Evolutionary conservation across 108 stramenopile species (phyloP).

Genomic region (Discostella pseudostelligera): DNA sequence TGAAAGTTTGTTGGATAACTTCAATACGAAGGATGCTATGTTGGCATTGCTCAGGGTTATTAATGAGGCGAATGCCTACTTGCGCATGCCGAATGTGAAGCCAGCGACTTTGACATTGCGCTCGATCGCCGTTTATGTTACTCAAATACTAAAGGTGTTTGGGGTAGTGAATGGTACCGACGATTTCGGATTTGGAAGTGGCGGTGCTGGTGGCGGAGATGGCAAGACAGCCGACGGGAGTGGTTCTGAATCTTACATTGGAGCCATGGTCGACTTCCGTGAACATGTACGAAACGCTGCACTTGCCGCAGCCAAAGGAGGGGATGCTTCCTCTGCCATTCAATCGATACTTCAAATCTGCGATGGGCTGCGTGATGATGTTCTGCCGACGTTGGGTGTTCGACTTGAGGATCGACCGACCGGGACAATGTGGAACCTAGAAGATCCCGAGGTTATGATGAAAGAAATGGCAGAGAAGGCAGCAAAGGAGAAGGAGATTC

Average conservation of each 20-base stretch:
- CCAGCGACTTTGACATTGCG: conserved; percentile 62
- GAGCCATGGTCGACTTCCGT: conserved; percentile 87
- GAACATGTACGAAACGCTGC: conserved; percentile 73
- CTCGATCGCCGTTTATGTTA: conserved; percentile 84
- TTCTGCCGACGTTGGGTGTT: conserved; percentile 83
- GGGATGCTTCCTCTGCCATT: conserved; percentile 53
- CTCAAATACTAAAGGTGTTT: conserved; percentile 85
- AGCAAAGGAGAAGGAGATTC: conserved; percentile 45
- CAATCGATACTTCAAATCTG: conserved; percentile 66
- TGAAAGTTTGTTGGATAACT: conserved; percentile 88
- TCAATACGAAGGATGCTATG: conserved; percentile 90
- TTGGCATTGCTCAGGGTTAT: conserved; percentile 74
- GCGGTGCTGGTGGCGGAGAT: conserved; percentile 32
- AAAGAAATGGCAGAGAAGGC: conserved; percentile 76
- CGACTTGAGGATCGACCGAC: conserved; percentile 87
- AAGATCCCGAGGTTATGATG: conserved; percentile 80
- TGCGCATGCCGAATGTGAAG: conserved; percentile 60
- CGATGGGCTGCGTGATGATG: conserved; percentile 91
- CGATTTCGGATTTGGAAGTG: conserved; percentile 78
- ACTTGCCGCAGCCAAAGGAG: conserved; percentile 51
- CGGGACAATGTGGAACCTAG: conserved; percentile 92
- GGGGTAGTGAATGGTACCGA: conserved; percentile 80
- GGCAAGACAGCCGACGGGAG: conserved; percentile 21
- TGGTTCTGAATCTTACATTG: conserved; percentile 67
- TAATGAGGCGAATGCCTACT: conserved; percentile 79